Conservation (phyloP, 2,329 filamentous ascomycete species). For the Exophiala sideris region DNA sequence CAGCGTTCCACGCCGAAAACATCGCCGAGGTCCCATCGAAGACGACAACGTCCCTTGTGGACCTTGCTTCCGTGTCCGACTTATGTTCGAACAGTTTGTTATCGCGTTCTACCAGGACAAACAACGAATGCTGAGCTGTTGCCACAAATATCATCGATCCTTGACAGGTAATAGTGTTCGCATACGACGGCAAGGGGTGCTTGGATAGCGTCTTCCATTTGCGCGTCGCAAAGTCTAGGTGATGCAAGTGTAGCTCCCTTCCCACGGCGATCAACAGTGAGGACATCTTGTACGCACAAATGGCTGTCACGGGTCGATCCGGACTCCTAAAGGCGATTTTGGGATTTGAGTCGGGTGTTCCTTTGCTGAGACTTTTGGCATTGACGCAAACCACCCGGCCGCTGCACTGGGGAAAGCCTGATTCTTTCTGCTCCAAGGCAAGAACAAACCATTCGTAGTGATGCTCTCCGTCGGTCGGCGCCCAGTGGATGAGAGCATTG, state of each 20-base stretch:
- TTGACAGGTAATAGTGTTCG: slow-evolving; percentile 48
- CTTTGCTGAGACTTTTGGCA: slow-evolving; percentile 20
- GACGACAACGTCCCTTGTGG: slow-evolving; percentile 17
- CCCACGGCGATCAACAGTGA: slow-evolving; percentile 48
- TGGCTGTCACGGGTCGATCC: slow-evolving; percentile 19
- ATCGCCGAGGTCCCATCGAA: slow-evolving; percentile 16
- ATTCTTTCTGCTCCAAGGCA: slow-evolving; percentile 18
- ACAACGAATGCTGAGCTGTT: slow-evolving; percentile 53
- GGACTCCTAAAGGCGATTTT: slow-evolving; percentile 14
- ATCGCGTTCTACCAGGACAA: slow-evolving; percentile 34
- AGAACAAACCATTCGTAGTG: slow-evolving; percentile 27
- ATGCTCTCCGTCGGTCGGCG: slow-evolving; percentile 18
- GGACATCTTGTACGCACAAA: slow-evolving; percentile 40
- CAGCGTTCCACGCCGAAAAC: slow-evolving; percentile 13
- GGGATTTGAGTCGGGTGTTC: slow-evolving; percentile 5
- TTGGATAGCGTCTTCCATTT: slow-evolving; percentile 42
- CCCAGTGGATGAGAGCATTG: slow-evolving; percentile 24
- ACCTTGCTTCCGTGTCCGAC: slow-evolving; percentile 30
- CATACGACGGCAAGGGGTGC: slow-evolving; percentile 47
- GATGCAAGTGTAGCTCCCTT: slow-evolving; percentile 41
- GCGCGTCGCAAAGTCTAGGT: slow-evolving; percentile 40
- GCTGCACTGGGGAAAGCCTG: slow-evolving; percentile 1
- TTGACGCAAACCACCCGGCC: slow-evolving; percentile 22
- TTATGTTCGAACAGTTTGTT: slow-evolving; percentile 35
- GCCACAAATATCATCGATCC: slow-evolving; percentile 52